Conservation (phyloP, 257 asterid genomes). For the Leptodermis oblonga region DNA sequence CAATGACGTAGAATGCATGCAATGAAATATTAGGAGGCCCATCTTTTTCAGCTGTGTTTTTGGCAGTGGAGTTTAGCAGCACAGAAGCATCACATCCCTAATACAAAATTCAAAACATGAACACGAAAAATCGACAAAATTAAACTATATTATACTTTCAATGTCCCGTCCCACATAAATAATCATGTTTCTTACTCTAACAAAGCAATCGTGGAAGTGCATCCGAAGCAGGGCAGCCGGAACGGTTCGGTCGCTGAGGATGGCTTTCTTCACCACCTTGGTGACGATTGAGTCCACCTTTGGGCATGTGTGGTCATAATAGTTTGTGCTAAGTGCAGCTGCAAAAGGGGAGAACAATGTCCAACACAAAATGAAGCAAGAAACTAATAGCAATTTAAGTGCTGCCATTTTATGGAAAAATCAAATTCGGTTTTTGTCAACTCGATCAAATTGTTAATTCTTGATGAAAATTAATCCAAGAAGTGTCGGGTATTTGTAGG, state of each 20-base stretch:
- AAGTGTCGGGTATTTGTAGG: constrained; percentile 16
- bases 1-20: constrained; percentile 80
- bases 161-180: too few relatives aligned
- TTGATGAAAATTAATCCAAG: not conserved
- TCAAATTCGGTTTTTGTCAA: too few relatives aligned
- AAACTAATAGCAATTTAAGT: constrained; percentile 21
- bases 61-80: constrained; percentile 50
- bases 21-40: constrained; percentile 76
- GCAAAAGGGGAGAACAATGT: constrained; percentile 19
- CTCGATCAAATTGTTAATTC: not conserved
- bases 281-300: constrained; percentile 41
- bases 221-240: constrained; percentile 83
- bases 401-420: constrained; percentile 40
- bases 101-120: too few relatives aligned
- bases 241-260: constrained; percentile 61
- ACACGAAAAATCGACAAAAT: too few relatives aligned
- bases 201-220: constrained; percentile 90
- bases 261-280: constrained; percentile 48
- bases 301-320: constrained; percentile 72
- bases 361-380: constrained; percentile 17
- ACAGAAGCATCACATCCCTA: constrained; percentile 92
- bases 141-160: too few relatives aligned
- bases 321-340: constrained; percentile 48
- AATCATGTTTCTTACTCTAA: constrained; percentile 53
- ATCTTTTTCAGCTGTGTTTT: constrained; percentile 59